phyloP scores from a whole-genome alignment of 306 rosid genomes.

The Glycine latifolia region DNA sequence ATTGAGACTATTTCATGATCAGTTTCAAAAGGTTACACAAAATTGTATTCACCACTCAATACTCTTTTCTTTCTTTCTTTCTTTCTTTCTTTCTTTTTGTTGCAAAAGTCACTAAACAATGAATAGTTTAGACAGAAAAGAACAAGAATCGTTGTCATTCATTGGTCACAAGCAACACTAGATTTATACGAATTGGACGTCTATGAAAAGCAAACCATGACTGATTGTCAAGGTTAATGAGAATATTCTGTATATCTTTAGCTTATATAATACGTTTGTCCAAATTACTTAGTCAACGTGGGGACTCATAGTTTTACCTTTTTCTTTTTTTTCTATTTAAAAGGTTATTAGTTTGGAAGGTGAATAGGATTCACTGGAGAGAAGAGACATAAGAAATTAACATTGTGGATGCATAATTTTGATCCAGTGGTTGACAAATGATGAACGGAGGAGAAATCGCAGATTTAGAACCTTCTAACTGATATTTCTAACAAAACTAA shows the following conservation, averaged over 20 bases:
- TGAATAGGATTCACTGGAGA: background rate
- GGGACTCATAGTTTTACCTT: background rate
- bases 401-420: too few species aligned
- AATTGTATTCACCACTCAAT: slow-evolving; percentile 1
- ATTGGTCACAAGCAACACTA: background rate
- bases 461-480: background rate
- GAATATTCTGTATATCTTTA: background rate
- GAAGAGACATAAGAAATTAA: background rate
- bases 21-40: background rate
- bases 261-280: background rate
- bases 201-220: slow-evolving; percentile 1
- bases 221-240: background rate
- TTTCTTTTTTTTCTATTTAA: background rate
- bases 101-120: too few species aligned
- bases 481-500: too few species aligned
- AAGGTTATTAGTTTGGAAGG: background rate
- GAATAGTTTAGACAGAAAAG: background rate
- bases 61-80: background rate
- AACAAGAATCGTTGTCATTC: background rate
- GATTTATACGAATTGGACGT: background rate
- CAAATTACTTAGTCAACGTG: background rate
- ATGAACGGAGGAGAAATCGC: background rate
- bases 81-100: background rate
- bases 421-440: too few species aligned
- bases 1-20: background rate